Evolutionary conservation across 2,329 filamentous ascomycete species (phyloP), one percentile per base, ranked within the genome.

Genomic region (Fusarium chlamydosporum): DNA sequence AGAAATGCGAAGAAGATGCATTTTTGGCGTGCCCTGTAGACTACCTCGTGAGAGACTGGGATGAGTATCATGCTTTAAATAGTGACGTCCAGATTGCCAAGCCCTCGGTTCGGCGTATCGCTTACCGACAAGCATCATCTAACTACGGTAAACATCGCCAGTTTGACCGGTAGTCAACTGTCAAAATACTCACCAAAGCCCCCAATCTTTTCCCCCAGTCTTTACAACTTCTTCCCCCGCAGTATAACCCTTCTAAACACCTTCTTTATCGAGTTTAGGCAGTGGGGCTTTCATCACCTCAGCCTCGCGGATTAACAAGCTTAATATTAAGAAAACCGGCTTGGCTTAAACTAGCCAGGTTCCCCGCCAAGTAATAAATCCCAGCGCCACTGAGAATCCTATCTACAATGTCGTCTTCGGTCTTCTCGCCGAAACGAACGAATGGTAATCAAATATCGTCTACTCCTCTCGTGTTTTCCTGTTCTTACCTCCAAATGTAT

Each of bases 101-200:
- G 61, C 37, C 61, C 58, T 47, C 34, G 61, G 61, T 48, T 64
- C 61, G 61, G 61, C n/a, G 23, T 7, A 42, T 34, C 15, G 42
- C 29, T 34, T 45, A 50, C 61, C 61, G 61, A 63, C 33, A 51
- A 29, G n/a, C n/a, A 43, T 34, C 11, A 23, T 23, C 10, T 29
- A 34, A 29, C 34, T 40, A 40, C 47, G 47, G 47, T 51, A 51
- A 51, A 51, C n/a, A 51, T 51, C 47, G 47, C 34, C 34, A 51
- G n/a, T 10, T 51, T 51, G 16, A 20, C 47, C 47, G 47, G 34
- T 40, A 27, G 4, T 38, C 5, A 16, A 51, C 34, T 12, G 16
- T 18, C 4, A 15, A 40, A 50, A 42, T 11, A 40, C 15, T 38
- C 29, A 23, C 55, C 37, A 38, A 54, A 42, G 23, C 5, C 31